Evolutionary conservation across 2,329 filamentous ascomycete genomes (phyloP), one percentile per base, ranked within the genome.

Genomic region (Pseudogymnoascus sp.): DNA sequence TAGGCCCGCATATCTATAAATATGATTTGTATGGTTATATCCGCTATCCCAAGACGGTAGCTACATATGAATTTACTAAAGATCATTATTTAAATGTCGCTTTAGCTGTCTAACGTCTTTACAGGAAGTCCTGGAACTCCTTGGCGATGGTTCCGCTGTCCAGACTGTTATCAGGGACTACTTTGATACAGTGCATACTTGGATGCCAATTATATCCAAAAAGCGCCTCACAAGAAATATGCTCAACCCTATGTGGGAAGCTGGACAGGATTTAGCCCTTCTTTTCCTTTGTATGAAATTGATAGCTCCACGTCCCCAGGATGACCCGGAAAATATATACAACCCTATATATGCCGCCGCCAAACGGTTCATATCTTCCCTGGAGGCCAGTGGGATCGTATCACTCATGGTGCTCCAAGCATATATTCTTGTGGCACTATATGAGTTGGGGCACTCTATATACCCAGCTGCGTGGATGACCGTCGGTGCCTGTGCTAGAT

Each of bases 381-480:
- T 80, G 47, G 79, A 82, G 65, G 70, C 74, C 5, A 71, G 73
- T 40, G 79, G 79, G 26, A 73, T 73, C 6, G 72, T 77, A 7
- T 78, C 76, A 26, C 67, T 82, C 14, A 71, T 77, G 54, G 70
- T 78, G 40, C 72, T 82, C 6, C 80, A 82, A 68, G 76, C 77
- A 3, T 73, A 77, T 65, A 66, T 81, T 1, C 73, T 82, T 12
- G 71, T 82, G 21, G 74, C 78, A 6, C 69, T 80, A 2, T 82
- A 80, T 67, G 80, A 82, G 67, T 73, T 78, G 64, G 76, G 78
- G 1, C 80, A 82, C 65, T 76, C 73, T 3, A 78, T 82, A 57
- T 81, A 81, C 66, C 80, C 80, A 3, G 77, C 78, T 10, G 79
- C 78, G 12, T 82, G 78, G 73, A 77, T 81, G 70, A 77, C 77